phyloP scores from a whole-genome alignment of 257 asterid genomes.

The Agastache rugosa region DNA sequence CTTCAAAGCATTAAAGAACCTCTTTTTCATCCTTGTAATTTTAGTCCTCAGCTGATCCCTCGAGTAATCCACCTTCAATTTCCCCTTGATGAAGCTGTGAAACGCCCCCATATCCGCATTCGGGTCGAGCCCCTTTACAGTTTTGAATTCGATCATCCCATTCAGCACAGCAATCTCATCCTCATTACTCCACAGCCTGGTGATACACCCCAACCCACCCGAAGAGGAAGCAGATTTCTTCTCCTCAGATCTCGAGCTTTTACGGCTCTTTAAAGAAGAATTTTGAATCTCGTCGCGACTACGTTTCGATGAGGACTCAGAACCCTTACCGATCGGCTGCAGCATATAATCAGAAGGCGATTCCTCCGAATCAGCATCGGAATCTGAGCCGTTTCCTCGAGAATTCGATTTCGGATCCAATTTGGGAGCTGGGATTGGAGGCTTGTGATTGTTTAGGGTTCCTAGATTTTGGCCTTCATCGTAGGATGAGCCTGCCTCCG shows the following conservation, averaged over 20 bases:
- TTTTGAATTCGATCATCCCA: constrained; percentile 56
- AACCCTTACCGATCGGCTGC: constrained; percentile 36
- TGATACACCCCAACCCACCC: constrained; percentile 23
- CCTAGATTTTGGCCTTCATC: constrained; percentile 31
- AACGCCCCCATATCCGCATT: constrained; percentile 50
- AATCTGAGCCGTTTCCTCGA: constrained; percentile 33
- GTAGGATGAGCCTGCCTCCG: constrained; percentile 27
- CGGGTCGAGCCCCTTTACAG: constrained; percentile 42
- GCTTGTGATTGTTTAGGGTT: background rate
- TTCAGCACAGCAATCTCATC: constrained; percentile 59
- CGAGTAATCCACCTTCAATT: constrained; percentile 43
- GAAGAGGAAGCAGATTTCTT: constrained; percentile 27
- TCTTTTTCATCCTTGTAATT: constrained; percentile 52
- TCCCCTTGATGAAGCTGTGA: constrained; percentile 47
- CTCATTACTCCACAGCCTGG: constrained; percentile 58
- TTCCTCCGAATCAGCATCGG: constrained; percentile 44
- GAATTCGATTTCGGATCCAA: background rate
- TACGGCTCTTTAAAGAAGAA: constrained; percentile 19
- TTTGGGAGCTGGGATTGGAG: constrained; percentile 21
- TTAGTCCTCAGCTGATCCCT: constrained; percentile 54
- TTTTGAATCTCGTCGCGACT: background rate
- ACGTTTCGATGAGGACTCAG: constrained; percentile 34
- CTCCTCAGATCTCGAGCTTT: constrained; percentile 42
- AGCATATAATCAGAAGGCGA: constrained; percentile 48
- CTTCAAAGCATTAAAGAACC: constrained; percentile 45